phyloP scores from a whole-genome alignment of 441 rosid species.

The Aleurites moluccanus region DNA sequence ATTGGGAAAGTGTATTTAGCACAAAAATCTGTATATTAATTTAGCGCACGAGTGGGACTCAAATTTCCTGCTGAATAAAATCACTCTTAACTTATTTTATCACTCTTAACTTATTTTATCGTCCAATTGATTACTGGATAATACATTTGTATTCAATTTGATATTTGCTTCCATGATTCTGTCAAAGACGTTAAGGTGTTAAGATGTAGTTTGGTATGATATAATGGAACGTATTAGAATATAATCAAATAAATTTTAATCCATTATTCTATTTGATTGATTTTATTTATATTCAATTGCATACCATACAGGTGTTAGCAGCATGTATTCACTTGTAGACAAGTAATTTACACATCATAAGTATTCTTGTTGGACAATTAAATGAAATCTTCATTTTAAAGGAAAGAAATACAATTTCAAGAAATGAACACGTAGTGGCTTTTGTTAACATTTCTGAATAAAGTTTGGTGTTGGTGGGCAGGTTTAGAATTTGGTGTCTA shows the following conservation, averaged over 20 bases:
- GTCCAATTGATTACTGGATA: neutral
- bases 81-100: no score
- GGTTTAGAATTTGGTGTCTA: neutral
- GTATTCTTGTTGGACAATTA: neutral
- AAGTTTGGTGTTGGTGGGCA: neutral
- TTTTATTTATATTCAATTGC: no score
- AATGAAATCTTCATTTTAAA: conserved; percentile 7
- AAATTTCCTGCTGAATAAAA: neutral
- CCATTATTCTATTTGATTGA: no score
- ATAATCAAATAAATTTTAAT: no score
- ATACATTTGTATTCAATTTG: neutral
- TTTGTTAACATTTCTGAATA: neutral
- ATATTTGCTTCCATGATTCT: neutral
- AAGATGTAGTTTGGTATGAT: no score
- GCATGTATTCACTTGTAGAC: neutral
- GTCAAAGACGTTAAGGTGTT: no score
- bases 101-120: no score
- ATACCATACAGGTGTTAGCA: neutral
- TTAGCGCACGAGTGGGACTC: neutral
- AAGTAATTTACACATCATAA: neutral
- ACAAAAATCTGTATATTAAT: neutral
- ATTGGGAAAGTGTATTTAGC: neutral
- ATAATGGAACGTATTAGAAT: no score
- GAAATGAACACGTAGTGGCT: neutral
- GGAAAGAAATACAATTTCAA: neutral